Evolutionary conservation across 2,329 filamentous ascomycete species (phyloP).

Genomic region (Neocatenulostroma microsporum): DNA sequence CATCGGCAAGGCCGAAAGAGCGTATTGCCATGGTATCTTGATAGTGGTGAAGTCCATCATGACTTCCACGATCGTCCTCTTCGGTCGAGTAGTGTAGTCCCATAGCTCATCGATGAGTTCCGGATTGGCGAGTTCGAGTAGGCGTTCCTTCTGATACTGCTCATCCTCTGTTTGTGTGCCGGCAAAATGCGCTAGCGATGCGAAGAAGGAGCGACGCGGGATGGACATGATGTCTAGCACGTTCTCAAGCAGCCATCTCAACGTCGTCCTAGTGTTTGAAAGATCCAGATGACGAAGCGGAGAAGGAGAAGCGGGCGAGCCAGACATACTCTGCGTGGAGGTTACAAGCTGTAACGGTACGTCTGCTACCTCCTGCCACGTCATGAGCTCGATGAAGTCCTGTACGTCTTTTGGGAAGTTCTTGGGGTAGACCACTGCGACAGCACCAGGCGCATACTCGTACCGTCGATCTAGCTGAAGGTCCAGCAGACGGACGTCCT

Average conservation of each 20-base stretch:
- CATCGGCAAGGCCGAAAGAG: constrained; percentile 66
- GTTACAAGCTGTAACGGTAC: constrained; percentile 49
- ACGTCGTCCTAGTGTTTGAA: constrained; percentile 44
- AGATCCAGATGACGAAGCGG: constrained; percentile 34
- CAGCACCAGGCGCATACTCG: constrained; percentile 64
- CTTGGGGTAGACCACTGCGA: constrained; percentile 74
- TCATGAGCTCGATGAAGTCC: constrained; percentile 67
- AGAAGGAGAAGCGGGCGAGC: constrained; percentile 29
- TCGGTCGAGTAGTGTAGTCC: constrained; percentile 87
- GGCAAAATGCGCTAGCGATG: constrained; percentile 68
- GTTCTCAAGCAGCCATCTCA: constrained; percentile 69
- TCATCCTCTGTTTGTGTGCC: constrained; percentile 48
- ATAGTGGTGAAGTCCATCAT: constrained; percentile 83
- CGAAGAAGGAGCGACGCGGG: constrained; percentile 79
- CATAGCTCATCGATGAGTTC: constrained; percentile 83
- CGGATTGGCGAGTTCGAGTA: constrained; percentile 74
- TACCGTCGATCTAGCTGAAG: constrained; percentile 43
- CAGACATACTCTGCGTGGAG: constrained; percentile 18
- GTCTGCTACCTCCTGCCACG: constrained; percentile 69
- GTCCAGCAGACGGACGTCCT: constrained; percentile 79
- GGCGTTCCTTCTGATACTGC: constrained; percentile 61
- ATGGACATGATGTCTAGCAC: constrained; percentile 86
- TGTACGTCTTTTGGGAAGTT: constrained; percentile 80
- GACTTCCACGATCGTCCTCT: constrained; percentile 84
- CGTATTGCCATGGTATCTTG: constrained; percentile 66